Percentiles rank a stretch among this genome's conserved stretches.
Evolutionary conservation across 495 filamentous ascomycete genomes (phyloP).

Genomic region (Penicillium psychrofluorescens): DNA sequence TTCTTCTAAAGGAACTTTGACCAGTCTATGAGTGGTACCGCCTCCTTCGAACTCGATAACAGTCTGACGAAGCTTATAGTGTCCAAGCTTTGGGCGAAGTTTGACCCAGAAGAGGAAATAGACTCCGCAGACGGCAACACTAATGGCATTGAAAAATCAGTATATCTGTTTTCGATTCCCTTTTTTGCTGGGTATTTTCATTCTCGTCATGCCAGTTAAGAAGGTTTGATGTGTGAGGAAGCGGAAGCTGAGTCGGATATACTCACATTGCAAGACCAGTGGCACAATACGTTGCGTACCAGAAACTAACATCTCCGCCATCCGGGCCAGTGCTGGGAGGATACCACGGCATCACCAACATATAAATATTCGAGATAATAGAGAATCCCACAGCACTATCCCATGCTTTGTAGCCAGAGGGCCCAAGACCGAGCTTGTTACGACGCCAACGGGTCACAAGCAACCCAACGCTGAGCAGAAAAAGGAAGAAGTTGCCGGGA

Average conservation of each 20-base stretch:
- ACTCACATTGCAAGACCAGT: slow-evolving; percentile 51
- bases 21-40: slow-evolving; percentile 42
- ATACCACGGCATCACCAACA: slow-evolving; percentile 60
- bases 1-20: slow-evolving; percentile 45
- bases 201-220: no score
- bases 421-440: slow-evolving; percentile 32
- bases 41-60: slow-evolving; percentile 40
- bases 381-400: slow-evolving; percentile 45
- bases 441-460: slow-evolving; percentile 45
- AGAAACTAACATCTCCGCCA: slow-evolving; percentile 57
- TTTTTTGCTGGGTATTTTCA: no score
- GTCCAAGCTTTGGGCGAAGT: slow-evolving; percentile 38
- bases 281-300: slow-evolving; percentile 58
- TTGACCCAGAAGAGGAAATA: slow-evolving; percentile 54
- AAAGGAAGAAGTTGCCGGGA: slow-evolving; percentile 45
- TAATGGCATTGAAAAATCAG: slow-evolving; percentile 7
- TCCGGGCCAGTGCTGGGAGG: slow-evolving; percentile 48
- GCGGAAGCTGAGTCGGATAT: background rate
- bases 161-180: no score
- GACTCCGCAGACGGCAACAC: slow-evolving; percentile 39
- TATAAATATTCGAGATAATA: slow-evolving; percentile 46
- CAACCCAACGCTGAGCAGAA: slow-evolving; percentile 47
- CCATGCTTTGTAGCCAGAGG: slow-evolving; percentile 48
- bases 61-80: slow-evolving; percentile 49
- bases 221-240: background rate